Conservation (phyloP, 768 basidiomycete species). For the Crucibulum laeve region DNA sequence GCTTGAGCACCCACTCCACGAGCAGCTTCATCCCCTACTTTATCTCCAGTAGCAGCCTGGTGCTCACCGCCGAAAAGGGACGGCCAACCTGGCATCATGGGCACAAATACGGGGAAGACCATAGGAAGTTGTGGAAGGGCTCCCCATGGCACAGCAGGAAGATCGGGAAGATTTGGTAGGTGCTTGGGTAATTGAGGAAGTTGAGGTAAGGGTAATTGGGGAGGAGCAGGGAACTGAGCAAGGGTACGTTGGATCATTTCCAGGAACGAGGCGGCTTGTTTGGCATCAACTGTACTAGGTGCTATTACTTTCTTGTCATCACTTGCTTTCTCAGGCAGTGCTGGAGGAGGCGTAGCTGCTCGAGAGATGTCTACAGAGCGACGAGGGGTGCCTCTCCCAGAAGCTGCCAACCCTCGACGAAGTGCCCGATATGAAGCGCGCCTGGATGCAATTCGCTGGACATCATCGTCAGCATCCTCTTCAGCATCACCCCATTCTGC, state of each 20-base stretch:
- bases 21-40: constrained; percentile 28
- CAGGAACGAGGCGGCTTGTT: constrained; percentile 51
- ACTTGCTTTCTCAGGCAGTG: constrained; percentile 15
- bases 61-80: constrained; percentile 55
- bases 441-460: constrained; percentile 23
- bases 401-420: constrained; percentile 18
- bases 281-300: constrained; percentile 29
- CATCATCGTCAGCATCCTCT: constrained; percentile 51
- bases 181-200: constrained; percentile 49
- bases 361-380: constrained; percentile 27
- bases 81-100: constrained; percentile 59
- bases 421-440: constrained; percentile 30
- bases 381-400: constrained; percentile 22
- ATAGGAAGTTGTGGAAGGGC: constrained; percentile 65
- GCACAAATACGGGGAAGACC: constrained; percentile 78
- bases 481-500: constrained; percentile 69
- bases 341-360: constrained; percentile 25
- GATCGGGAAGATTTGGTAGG: constrained; percentile 63
- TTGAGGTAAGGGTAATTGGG: constrained; percentile 44
- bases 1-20: constrained; percentile 37
- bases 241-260: constrained; percentile 76
- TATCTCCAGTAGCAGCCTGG: constrained; percentile 18
- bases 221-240: constrained; percentile 55
- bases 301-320: constrained; percentile 8
- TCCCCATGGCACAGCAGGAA: constrained; percentile 60